Percentiles rank a stretch among this genome's conserved stretches.
phyloP scores from a whole-genome alignment of 1,284 basidiomycete genomes.

The Pseudozyma sp. region DNA sequence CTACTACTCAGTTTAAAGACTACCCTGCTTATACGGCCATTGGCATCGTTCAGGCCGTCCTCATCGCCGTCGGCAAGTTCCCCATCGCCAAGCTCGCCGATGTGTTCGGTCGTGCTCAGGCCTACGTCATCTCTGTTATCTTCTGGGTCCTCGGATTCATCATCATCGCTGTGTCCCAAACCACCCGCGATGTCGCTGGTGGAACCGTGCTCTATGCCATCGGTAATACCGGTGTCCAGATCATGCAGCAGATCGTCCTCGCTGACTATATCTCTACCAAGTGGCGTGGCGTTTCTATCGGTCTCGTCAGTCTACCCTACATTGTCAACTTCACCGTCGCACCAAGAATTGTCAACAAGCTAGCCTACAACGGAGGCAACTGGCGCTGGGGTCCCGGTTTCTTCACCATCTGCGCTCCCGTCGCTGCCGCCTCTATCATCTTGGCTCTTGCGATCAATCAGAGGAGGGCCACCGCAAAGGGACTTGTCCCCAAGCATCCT shows the following conservation, averaged over 20 bases:
- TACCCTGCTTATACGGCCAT: slow-evolving; percentile 52
- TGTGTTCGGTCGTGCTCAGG: slow-evolving; percentile 65
- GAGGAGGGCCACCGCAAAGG: slow-evolving; percentile 49
- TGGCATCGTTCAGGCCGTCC: slow-evolving; percentile 57
- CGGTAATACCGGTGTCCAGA: slow-evolving; percentile 65
- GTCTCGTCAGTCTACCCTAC: slow-evolving; percentile 62
- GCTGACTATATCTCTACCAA: slow-evolving; percentile 65
- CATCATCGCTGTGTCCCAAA: slow-evolving; percentile 59
- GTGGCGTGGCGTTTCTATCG: slow-evolving; percentile 62
- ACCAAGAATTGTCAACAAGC: too few relatives aligned
- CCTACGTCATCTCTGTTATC: slow-evolving; percentile 53
- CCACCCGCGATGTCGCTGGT: slow-evolving; percentile 43
- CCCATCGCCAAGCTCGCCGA: slow-evolving; percentile 67
- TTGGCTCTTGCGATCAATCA: slow-evolving; percentile 58
- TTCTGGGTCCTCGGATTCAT: slow-evolving; percentile 66
- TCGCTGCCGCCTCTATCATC: slow-evolving; percentile 60
- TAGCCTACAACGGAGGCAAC: too few relatives aligned
- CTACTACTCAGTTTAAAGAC: slow-evolving; percentile 42
- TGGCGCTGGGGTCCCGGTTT: slow-evolving; percentile 68
- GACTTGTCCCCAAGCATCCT: slow-evolving; percentile 57
- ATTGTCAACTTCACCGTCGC: slow-evolving; percentile 65
- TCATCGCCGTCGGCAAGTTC: slow-evolving; percentile 67
- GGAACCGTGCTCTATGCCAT: slow-evolving; percentile 64
- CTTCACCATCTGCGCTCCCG: slow-evolving; percentile 66
- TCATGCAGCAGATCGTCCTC: slow-evolving; percentile 67